Percentiles rank a stretch among this genome's conserved stretches.
Conservation (phyloP, 2,329 filamentous ascomycete genomes). For the Diplodia sapinea region DNA sequence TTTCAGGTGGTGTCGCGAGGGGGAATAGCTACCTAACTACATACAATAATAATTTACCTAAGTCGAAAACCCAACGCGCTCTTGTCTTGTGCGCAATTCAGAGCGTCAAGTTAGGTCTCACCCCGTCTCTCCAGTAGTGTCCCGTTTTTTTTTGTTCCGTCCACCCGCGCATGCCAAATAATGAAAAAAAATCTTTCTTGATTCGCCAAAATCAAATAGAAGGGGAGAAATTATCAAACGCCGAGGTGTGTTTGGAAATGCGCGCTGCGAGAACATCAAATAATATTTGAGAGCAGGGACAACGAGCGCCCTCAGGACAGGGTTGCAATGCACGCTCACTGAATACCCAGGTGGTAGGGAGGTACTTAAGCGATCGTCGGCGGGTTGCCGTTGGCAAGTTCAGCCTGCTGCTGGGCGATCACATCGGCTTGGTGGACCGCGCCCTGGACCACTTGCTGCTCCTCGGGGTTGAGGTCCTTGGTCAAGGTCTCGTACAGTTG, state of each 20-base stretch:
- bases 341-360: neutral
- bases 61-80: slow-evolving; percentile 17
- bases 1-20: slow-evolving; percentile 17
- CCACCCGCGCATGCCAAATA: slow-evolving; percentile 19
- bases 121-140: slow-evolving; percentile 18
- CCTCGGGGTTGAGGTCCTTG: slow-evolving; percentile 76
- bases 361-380: slow-evolving; percentile 19
- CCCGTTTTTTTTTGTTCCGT: slow-evolving; percentile 25
- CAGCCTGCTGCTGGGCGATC: slow-evolving; percentile 51
- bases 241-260: slow-evolving; percentile 27
- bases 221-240: slow-evolving; percentile 25
- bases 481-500: slow-evolving; percentile 84
- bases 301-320: neutral
- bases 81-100: slow-evolving; percentile 1
- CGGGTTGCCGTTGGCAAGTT: slow-evolving; percentile 29
- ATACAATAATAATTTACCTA: slow-evolving; percentile 24
- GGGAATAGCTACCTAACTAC: slow-evolving; percentile 31
- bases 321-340: neutral
- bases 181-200: slow-evolving; percentile 14
- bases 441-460: slow-evolving; percentile 79
- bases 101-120: slow-evolving; percentile 19
- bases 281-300: slow-evolving; percentile 14
- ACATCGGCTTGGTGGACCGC: slow-evolving; percentile 75
- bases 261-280: slow-evolving; percentile 28
- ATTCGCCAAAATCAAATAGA: slow-evolving; percentile 17